phyloP scores from a whole-genome alignment of 2,329 filamentous ascomycete species.

The Fonsecaea multimorphosa region DNA sequence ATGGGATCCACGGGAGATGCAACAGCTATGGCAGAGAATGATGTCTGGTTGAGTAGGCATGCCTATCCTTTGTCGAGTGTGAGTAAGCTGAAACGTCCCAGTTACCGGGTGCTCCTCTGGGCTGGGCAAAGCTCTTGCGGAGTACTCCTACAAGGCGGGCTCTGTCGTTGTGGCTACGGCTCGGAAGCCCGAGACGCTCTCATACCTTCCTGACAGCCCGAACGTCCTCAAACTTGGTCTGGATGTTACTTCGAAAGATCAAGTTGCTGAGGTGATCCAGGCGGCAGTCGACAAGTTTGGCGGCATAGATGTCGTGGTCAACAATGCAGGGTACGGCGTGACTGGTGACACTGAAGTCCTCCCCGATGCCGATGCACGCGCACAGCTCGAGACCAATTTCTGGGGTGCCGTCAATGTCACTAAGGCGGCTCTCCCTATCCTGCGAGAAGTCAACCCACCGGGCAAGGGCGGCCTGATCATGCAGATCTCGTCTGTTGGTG shows the following conservation, averaged over 20 bases:
- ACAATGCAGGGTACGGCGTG: conserved; percentile 36
- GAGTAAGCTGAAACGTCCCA: not conserved
- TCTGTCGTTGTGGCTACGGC: conserved; percentile 16
- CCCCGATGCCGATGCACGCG: conserved; percentile 16
- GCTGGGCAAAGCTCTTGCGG: conserved; percentile 15
- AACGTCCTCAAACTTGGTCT: conserved; percentile 36
- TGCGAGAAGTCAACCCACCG: conserved; percentile 37
- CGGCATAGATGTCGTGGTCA: conserved; percentile 37
- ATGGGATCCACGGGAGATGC: not conserved
- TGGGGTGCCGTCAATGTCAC: conserved; percentile 63
- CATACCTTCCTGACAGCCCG: conserved; percentile 11
- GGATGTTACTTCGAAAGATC: conserved; percentile 50
- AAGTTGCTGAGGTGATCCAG: conserved; percentile 45
- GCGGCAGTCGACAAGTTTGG: conserved; percentile 43
- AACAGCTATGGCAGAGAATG: conserved; percentile 4
- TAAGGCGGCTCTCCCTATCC: conserved; percentile 34
- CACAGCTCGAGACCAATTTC: conserved; percentile 59
- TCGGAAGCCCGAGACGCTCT: conserved; percentile 16
- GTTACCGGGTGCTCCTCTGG: conserved; percentile 20
- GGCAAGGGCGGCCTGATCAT: conserved; percentile 23
- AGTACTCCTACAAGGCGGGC: conserved; percentile 9
- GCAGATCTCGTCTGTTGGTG: conserved; percentile 19
- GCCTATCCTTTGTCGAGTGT: not conserved
- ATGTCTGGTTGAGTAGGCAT: conserved; percentile 22
- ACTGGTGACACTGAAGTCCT: conserved; percentile 17